A percentile compares a stretch with the other conserved stretches of the same genome.
These are phyloP conservation scores for Neohortaea acidophila DNA, from an alignment of 495 filamentous ascomycete genomes.

Conservation along the genomic window DNA sequence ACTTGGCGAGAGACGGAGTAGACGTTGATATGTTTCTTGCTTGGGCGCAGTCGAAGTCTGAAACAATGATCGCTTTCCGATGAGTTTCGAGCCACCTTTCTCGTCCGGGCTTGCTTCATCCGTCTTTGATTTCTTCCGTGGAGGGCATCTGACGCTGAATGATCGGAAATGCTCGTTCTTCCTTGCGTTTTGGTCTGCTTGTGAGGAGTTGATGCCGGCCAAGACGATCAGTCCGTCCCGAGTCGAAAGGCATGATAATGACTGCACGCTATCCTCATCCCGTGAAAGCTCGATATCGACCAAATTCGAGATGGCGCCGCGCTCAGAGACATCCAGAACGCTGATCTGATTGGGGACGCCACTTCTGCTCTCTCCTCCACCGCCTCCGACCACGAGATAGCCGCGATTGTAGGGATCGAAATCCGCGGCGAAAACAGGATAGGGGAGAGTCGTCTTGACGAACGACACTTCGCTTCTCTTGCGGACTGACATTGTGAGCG, in stretches of 20 bases:
- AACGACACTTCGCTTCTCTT: conserved; percentile 28
- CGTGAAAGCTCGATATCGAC: conserved; percentile 66
- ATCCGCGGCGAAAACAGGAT: conserved; percentile 79
- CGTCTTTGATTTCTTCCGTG: conserved; percentile 24
- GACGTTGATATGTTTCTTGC: conserved; percentile 62
- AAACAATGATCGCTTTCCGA: conserved; percentile 42
- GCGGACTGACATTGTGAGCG: too few relatives aligned
- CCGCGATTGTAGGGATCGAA: conserved; percentile 69
- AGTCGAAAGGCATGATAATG: conserved; percentile 47
- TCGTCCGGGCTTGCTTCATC: conserved; percentile 17
- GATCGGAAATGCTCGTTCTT: conserved; percentile 79
- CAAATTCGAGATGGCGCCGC: conserved; percentile 43
- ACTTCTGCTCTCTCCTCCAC: conserved; percentile 69
- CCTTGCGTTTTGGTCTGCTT: conserved; percentile 49
- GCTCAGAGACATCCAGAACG: conserved; percentile 51
- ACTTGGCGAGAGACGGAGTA: conserved; percentile 54
- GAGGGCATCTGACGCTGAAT: conserved; percentile 46
- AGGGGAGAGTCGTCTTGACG: conserved; percentile 58
- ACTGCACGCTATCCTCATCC: conserved; percentile 85
- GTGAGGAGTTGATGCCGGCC: conserved; percentile 76
- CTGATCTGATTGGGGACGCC: conserved; percentile 88
- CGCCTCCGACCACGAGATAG: conserved; percentile 72
- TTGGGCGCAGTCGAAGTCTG: conserved; percentile 31
- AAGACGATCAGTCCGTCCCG: conserved; percentile 42
- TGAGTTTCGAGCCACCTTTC: conserved; percentile 18